Conservation (phyloP, 2,329 filamentous ascomycete species). For the Arthrobotrys entomopaga region DNA sequence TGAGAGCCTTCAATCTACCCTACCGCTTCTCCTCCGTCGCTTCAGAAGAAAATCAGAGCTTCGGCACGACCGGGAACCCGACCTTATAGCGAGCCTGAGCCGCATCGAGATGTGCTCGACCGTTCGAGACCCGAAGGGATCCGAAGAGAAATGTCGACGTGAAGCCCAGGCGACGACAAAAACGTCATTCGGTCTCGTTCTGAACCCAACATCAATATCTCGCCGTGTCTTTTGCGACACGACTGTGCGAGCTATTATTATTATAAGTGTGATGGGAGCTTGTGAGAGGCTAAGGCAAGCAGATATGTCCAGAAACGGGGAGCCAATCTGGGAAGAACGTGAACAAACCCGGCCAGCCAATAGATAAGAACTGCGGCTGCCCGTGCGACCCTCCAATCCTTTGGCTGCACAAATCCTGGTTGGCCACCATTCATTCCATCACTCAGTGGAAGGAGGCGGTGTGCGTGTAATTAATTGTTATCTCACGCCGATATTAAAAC, state of each 20-base stretch:
- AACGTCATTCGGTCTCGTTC: conserved; percentile 6
- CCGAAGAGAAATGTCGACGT: conserved; percentile 4
- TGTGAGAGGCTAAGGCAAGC: not conserved
- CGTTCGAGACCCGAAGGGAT: conserved; percentile 4
- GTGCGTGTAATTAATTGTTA: not conserved
- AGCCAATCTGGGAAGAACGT: conserved; percentile 36
- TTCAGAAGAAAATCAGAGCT: not conserved
- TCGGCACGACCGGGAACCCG: conserved; percentile 44
- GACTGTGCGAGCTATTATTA: conserved; percentile 5
- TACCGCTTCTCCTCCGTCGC: conserved; percentile 1
- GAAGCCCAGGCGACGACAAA: not conserved
- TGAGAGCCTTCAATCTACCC: conserved; percentile 4
- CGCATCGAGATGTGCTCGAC: conserved; percentile 31
- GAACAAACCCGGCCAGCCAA: conserved; percentile 40
- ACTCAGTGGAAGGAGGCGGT: not conserved
- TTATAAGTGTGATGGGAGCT: conserved; percentile 3
- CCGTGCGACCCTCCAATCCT: conserved; percentile 44
- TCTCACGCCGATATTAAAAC: no score
- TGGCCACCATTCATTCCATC: conserved; percentile 17
- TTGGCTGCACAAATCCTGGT: conserved; percentile 22
- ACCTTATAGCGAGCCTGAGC: conserved; percentile 18
- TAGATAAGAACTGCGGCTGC: conserved; percentile 52
- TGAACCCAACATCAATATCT: not conserved
- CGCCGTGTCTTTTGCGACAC: conserved; percentile 26
- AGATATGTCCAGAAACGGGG: conserved; percentile 14